phyloP scores from a whole-genome alignment of 352 stramenopile genomes.

The Pythium myriotylum region DNA sequence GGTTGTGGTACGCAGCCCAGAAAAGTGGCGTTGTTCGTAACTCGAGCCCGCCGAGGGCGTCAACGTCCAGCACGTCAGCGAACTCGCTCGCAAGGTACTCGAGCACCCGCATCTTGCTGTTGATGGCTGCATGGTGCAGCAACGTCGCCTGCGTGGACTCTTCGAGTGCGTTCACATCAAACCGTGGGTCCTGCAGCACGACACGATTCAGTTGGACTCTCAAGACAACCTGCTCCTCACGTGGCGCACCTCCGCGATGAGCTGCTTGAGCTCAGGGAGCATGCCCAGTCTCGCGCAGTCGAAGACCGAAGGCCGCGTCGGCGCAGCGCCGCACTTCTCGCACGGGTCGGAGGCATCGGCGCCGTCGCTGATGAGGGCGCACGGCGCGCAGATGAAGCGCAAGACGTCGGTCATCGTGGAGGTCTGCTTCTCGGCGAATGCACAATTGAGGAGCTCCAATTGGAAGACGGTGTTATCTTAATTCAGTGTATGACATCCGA shows the following conservation, averaged over 20 bases:
- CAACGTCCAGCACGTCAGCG: conserved; percentile 38
- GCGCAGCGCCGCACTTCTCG: conserved; percentile 39
- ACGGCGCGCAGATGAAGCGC: conserved; percentile 32
- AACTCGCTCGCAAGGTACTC: conserved; percentile 42
- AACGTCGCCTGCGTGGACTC: conserved; percentile 59
- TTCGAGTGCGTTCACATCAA: conserved; percentile 66
- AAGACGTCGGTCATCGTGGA: conserved; percentile 8
- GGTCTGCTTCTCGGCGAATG: neutral
- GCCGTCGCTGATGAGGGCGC: conserved; percentile 16
- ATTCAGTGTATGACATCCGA: conserved; percentile 4
- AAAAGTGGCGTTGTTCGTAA: conserved; percentile 72
- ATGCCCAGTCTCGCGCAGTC: conserved; percentile 70
- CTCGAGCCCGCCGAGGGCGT: conserved; percentile 52
- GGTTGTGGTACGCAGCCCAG: conserved; percentile 74
- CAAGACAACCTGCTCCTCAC: too few relatives aligned
- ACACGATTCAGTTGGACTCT: neutral
- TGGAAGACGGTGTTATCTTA: neutral
- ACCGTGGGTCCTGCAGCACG: conserved; percentile 35
- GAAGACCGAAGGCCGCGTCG: conserved; percentile 46
- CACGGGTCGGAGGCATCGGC: conserved; percentile 24
- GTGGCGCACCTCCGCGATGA: conserved; percentile 45
- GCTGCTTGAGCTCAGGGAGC: conserved; percentile 55
- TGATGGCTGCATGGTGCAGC: conserved; percentile 78
- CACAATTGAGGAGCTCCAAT: neutral
- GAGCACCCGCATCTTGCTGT: conserved; percentile 77